These are phyloP conservation scores for Discostella stelligeroides DNA, from an alignment of 108 stramenopile species.

Conservation along the genomic window DNA sequence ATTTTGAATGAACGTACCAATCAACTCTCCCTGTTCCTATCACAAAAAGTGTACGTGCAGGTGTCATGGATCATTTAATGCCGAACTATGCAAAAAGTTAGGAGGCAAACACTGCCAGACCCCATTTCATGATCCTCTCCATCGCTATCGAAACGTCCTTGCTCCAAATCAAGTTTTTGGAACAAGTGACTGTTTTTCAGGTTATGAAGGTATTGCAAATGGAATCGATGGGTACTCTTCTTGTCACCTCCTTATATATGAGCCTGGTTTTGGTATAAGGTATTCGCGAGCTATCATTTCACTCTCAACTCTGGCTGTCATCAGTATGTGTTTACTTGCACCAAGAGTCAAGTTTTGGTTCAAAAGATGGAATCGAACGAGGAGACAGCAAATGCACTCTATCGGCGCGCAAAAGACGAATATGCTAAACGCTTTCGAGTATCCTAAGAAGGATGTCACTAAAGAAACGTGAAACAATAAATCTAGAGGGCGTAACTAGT, in stretches of 20 bases:
- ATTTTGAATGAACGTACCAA: neutral
- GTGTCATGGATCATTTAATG: conserved; percentile 60
- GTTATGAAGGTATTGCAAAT: conserved; percentile 77
- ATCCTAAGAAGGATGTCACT: neutral
- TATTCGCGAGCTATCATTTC: conserved; percentile 44
- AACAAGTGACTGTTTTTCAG: conserved; percentile 61
- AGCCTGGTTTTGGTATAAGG: conserved; percentile 59
- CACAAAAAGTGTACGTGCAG: conserved; percentile 77
- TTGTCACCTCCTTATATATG: conserved; percentile 81
- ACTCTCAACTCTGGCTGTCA: neutral
- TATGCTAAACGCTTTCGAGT: conserved; percentile 18
- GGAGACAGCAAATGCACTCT: neutral
- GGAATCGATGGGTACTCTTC: conserved; percentile 66
- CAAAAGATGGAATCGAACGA: neutral
- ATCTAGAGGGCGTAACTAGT: neutral
- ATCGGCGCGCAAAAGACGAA: neutral
- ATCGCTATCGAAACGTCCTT: conserved; percentile 55
- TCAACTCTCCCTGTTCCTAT: neutral
- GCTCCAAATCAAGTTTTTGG: conserved; percentile 74
- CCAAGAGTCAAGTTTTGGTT: conserved; percentile 3
- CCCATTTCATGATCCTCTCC: conserved; percentile 69
- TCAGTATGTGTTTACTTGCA: conserved; percentile 5
- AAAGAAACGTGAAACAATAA: neutral
- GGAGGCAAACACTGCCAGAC: conserved; percentile 52
- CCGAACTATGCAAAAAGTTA: conserved; percentile 43